Evolutionary conservation across 768 basidiomycete species (phyloP).

Genomic region (Rhodotorula paludigena): DNA sequence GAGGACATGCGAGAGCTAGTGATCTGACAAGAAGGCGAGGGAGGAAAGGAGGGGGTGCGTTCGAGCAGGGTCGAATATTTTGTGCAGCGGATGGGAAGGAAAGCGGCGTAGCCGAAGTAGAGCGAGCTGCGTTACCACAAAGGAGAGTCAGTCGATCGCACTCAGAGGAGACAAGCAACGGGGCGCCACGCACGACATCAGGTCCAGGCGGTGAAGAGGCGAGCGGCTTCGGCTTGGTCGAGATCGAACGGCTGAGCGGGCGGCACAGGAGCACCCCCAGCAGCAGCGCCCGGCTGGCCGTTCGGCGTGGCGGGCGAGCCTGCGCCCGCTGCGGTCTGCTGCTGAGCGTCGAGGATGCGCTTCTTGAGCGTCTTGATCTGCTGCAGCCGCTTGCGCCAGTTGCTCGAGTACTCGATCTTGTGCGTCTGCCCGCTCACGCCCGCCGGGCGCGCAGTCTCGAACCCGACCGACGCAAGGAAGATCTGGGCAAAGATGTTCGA

Average conservation of each 20-base stretch:
- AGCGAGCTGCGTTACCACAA: too few relatives aligned
- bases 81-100: too few relatives aligned
- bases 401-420: constrained; percentile 35
- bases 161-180: too few relatives aligned
- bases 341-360: constrained; percentile 17
- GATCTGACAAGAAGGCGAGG: too few relatives aligned
- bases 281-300: background rate
- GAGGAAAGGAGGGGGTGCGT: too few relatives aligned
- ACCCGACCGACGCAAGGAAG: constrained; percentile 47
- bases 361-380: constrained; percentile 34
- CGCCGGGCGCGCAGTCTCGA: constrained; percentile 21
- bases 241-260: constrained; percentile 14
- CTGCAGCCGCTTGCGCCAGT: constrained; percentile 38
- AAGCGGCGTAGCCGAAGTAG: too few relatives aligned
- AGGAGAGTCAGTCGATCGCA: too few relatives aligned
- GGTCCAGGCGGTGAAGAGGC: constrained; percentile 30
- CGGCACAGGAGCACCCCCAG: background rate
- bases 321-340: background rate
- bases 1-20: too few relatives aligned
- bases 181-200: constrained; percentile 1
- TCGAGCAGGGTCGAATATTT: too few relatives aligned
- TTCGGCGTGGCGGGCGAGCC: background rate
- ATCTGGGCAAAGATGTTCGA: constrained; percentile 87
- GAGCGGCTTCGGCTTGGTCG: constrained; percentile 28
- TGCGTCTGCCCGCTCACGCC: constrained; percentile 20